phyloP scores from a whole-genome alignment of 129 eudicot genomes.

The carrot (Daucus carota) region DH1_v3.0 NC_030381.2:28548501-28549000 shows the following conservation, averaged over 20 bases:
- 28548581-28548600: neutral
- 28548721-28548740: conserved; percentile 95
- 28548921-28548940: neutral
- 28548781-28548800: conserved; percentile 83
- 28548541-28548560: neutral
- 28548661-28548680: neutral
- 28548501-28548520: no score
- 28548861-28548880: conserved; percentile 86
- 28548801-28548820: conserved; percentile 50
- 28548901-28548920: neutral
- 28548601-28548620: neutral
- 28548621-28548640: no score
- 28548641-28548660: no score
- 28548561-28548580: neutral
- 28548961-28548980: neutral
- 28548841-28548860: conserved; percentile 81
- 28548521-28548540: neutral
- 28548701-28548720: conserved; percentile 34
- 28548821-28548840: conserved; percentile 82
- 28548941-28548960: neutral
- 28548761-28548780: conserved; percentile 85
- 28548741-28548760: conserved; percentile 81
- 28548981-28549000: neutral
- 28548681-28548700: neutral
- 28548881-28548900: conserved; percentile 8